Evolutionary conservation across 202 grass and related monocot genomes (phyloP), one percentile per base, ranked within the genome.

Genomic region (Saccharum hybrid): DNA sequence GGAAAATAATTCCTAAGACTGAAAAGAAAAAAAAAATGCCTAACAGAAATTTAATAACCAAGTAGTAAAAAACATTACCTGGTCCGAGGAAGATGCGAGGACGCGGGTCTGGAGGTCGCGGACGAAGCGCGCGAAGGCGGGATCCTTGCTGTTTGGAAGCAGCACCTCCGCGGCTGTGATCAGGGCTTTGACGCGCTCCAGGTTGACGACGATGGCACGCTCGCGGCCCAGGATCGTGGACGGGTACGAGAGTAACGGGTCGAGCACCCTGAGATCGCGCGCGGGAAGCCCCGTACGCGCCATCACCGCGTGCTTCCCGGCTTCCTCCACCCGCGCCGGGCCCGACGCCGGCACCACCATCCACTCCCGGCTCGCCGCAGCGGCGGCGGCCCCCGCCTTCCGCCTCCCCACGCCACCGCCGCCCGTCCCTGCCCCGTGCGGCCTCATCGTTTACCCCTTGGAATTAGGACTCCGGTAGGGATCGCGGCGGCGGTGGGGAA

Each of bases 111-210:
- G 95, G 40, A 98, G 91, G 38, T 98, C 95, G 72, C 75, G 92
- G 71, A 93, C 90, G 59, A 98, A 93, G 57, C 85, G 87, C 41
- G 90, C 83, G 40, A 94, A 90, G 76, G 79, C 56, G 34, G 92
- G 92, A 34, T 94, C 95, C 84, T 87, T 98, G n/a, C 89, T 90
- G 84, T 94, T 93, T 19, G 95, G 92, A 62, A 98, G 84, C 33
- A 98, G 82, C 61, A 94, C 95, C 89, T 98, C 92, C 48, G 89
- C 65, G 80, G 95, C 92, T 43, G 95, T 98, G 63, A 98, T 93
- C 56, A 98, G 87, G 81, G 95, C 95, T 89, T 94, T 91, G 80
- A 94, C 91, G 82, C 90, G 88, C 86, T 97, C 94, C 76, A 97
- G 89, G 83, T 97, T 97, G 12, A 97, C 86, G 76, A 97, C 92